Evolutionary conservation across 192 early-diverging fungal species (phyloP), one percentile per base, ranked within the genome.

Genomic region (Paraglomus brasilianum): DNA sequence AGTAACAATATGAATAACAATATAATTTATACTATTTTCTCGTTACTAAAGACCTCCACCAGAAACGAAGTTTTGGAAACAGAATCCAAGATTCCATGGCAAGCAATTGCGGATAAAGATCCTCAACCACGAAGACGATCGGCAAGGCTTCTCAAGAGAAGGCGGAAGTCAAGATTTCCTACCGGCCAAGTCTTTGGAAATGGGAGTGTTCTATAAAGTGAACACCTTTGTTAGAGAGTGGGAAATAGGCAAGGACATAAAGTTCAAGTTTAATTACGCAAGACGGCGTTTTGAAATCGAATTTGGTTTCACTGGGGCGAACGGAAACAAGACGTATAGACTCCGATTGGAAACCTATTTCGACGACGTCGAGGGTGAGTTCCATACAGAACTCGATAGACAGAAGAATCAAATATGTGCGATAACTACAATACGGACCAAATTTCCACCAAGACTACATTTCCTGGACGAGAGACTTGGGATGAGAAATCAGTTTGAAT

Each of bases 381-480:
- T 69, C 1, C 40, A 55, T 9, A 42, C 78, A 0, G 74, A 78
- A 40, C 38, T 72, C 19, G 59, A 63, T 5, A 11, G 65, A 7
- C n/a, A n/a, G n/a, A n/a, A n/a, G n/a, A 15, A 38, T 13, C 6
- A 22, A 42, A 42, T 51, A 11, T 51, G 50, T 0, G 40, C 59
- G 0, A 58, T 64, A 13, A 36, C 84, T 39, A 84, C 79, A 1
- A 75, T 86, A 8, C 58, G 70, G 7, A 53, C 81, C 4, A 74
- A 74, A 8, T 74, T 69, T 55, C 81, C 85, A 1, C 73, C 79
- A 8, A 71, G 59, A 8, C 81, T 73, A 63, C 80, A 73, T 72
- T 42, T 68, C 21, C 72, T 66, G 3, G 73, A 81, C 24, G 66
- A 57, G 1, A 55, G 45, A 9, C 17, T 41, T 0, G 50, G 69